Base-by-base conservation (phyloP, 2,329 filamentous ascomycete genomes). In the Berkeleyomyces rouxiae region DNA sequence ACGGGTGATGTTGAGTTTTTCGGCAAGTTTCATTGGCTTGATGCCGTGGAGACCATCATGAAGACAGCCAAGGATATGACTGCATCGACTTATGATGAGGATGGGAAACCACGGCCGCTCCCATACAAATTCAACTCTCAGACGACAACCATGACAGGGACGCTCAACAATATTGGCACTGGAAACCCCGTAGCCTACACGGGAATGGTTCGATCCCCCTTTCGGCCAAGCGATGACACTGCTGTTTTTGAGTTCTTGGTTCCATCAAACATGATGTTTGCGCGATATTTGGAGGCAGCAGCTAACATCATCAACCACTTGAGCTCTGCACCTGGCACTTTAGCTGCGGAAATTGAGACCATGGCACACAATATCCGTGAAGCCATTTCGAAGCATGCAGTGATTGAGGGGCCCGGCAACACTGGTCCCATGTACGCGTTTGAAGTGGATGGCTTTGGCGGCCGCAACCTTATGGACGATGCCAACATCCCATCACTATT, bases 201-300 rank as follows among this genome's bases (percentile, higher is more conserved):
- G 80, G 90, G 90, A 0, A 80, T 96, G 59, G 81, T 96, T 49
- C 82, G 92, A 62, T 91, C 87, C 67, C 90, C 90, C 39, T 96
- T 96, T 76, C 82, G 92, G 0, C 92, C 91, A 0, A 92, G 87
- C 64, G 92, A 97, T 71, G 92, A 96, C 71, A 83, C 89, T 11
- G 89, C 87, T 0, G 87, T 88, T 46, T 85, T 90, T 65, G 89
- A 92, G 70, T 92, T 90, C 72, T 84, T 95, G 68, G 88, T 96
- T 68, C 92, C 92, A 0, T 85, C 87, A 40, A 97, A 96, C 71
- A 90, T 90, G 85, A 88, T 89, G 85, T 84, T 90, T 67, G 78
- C 84, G 40, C 74, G 79, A 31, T 87, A 83, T 67, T 77, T 90
- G 2, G 73, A 74, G 9, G n/a, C 60, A 3, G 74, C 77, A 0